Conservation (phyloP, 2,329 filamentous ascomycete species). For the Pezicula rhizophila region DNA sequence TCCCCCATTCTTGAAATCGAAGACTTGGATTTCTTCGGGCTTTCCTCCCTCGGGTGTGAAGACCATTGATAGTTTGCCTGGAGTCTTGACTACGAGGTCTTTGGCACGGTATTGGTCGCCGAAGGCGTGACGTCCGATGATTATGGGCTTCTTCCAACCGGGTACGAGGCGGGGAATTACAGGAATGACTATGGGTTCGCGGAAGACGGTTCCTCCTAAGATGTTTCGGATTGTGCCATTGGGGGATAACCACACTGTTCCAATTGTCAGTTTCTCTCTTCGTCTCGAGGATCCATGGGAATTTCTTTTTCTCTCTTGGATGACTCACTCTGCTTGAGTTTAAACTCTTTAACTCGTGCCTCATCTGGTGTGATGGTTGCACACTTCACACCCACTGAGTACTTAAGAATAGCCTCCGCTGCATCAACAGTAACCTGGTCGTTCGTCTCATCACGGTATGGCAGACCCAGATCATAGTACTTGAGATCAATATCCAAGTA, state of each 20-base stretch:
- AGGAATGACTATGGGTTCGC: slow-evolving; percentile 95
- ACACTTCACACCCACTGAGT: slow-evolving; percentile 97
- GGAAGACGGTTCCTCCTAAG: slow-evolving; percentile 93
- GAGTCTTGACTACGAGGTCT: slow-evolving; percentile 75
- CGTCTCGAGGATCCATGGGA: slow-evolving; percentile 4
- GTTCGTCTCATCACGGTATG: slow-evolving; percentile 92
- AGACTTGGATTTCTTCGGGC: slow-evolving; percentile 84
- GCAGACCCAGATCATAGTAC: slow-evolving; percentile 91
- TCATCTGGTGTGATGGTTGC: slow-evolving; percentile 99
- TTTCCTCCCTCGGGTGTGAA: slow-evolving; percentile 81
- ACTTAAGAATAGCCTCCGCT: slow-evolving; percentile 97
- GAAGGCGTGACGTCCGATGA: slow-evolving; percentile 97
- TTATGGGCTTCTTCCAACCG: slow-evolving; percentile 98
- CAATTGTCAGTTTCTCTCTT: slow-evolving; percentile 8
- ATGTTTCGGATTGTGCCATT: slow-evolving; percentile 81
- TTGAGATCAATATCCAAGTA: slow-evolving; percentile 98
- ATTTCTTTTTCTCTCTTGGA: not conserved
- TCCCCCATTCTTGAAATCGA: slow-evolving; percentile 77
- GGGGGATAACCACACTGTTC: slow-evolving; percentile 89
- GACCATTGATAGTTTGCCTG: slow-evolving; percentile 89
- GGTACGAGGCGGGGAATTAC: slow-evolving; percentile 88
- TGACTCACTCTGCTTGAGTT: slow-evolving; percentile 87
- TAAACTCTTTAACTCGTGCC: slow-evolving; percentile 93
- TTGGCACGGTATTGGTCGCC: slow-evolving; percentile 98
- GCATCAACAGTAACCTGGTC: slow-evolving; percentile 94